phyloP scores from a whole-genome alignment of 768 basidiomycete species.

The Kwoniella dejecticola region DNA sequence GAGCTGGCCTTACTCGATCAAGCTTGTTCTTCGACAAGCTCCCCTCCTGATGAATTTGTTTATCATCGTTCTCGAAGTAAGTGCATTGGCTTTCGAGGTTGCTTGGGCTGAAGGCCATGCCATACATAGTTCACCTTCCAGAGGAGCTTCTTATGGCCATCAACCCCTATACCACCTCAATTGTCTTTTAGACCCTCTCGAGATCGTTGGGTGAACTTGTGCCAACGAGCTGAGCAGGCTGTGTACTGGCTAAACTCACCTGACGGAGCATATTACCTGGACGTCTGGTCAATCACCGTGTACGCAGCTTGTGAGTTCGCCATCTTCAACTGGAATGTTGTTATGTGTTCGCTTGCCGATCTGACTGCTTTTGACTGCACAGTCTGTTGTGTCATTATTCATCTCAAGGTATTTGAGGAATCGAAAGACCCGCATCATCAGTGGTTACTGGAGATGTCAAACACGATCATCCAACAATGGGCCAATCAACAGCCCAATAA shows the following conservation, averaged over 20 bases:
- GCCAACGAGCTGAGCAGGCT: constrained; percentile 20
- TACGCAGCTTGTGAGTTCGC: constrained; percentile 28
- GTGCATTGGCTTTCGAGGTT: too few relatives aligned
- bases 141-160: constrained; percentile 27
- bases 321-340: neutral
- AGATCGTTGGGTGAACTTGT: constrained; percentile 17
- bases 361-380: too few relatives aligned
- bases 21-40: constrained; percentile 19
- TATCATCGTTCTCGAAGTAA: constrained; percentile 22
- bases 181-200: constrained; percentile 24
- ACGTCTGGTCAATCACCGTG: constrained; percentile 25
- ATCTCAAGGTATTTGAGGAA: constrained; percentile 15
- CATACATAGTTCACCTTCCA: constrained; percentile 31
- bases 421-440: constrained; percentile 18
- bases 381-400: constrained; percentile 25
- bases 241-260: constrained; percentile 24
- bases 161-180: constrained; percentile 17
- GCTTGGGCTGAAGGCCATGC: too few relatives aligned
- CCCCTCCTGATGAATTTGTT: constrained; percentile 25
- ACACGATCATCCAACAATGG: constrained; percentile 26
- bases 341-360: too few relatives aligned
- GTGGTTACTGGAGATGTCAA: constrained; percentile 12
- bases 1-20: constrained; percentile 25
- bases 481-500: constrained; percentile 10
- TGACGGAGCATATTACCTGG: constrained; percentile 27